Percentiles rank a stretch among this genome's conserved stretches.
phyloP scores from a whole-genome alignment of 805 yeast species.

The Zygotorulaspora florentina region DNA sequence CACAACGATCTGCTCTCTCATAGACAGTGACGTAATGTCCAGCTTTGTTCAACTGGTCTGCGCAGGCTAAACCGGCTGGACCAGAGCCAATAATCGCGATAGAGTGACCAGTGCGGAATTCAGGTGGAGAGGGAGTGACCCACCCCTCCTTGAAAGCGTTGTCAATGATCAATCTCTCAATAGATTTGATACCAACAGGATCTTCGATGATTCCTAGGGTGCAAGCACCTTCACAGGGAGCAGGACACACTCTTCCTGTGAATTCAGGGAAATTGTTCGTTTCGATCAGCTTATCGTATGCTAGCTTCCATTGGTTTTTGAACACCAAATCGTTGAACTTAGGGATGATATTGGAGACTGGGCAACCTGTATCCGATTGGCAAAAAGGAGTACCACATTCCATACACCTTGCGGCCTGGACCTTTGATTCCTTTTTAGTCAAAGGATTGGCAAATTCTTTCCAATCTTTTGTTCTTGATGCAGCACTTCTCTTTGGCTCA shows the following conservation, averaged over 20 bases:
- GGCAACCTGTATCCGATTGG: slow-evolving; percentile 97
- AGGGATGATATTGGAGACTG: slow-evolving; percentile 94
- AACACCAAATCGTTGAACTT: slow-evolving; percentile 96
- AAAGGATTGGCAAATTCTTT: slow-evolving; percentile 78
- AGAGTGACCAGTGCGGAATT: slow-evolving; percentile 72
- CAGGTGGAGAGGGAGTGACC: slow-evolving; percentile 83
- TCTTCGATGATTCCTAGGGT: slow-evolving; percentile 89
- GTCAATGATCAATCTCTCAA: slow-evolving; percentile 94
- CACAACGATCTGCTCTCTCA: slow-evolving; percentile 92
- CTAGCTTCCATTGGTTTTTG: slow-evolving; percentile 92
- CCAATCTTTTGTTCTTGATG: slow-evolving; percentile 84
- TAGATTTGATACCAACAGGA: slow-evolving; percentile 94
- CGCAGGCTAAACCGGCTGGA: slow-evolving; percentile 94
- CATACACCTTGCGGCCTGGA: slow-evolving; percentile 97
- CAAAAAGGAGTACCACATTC: slow-evolving; percentile 99
- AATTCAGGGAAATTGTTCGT: slow-evolving; percentile 98
- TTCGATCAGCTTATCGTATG: slow-evolving; percentile 85
- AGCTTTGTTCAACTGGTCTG: slow-evolving; percentile 94
- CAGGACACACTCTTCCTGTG: slow-evolving; percentile 97
- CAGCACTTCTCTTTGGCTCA: slow-evolving; percentile 78
- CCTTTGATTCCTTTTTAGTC: slow-evolving; percentile 78
- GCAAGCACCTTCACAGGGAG: slow-evolving; percentile 98
- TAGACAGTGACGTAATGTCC: slow-evolving; percentile 90
- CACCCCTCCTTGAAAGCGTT: slow-evolving; percentile 95
- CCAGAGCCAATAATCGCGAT: slow-evolving; percentile 94